These are phyloP conservation scores for Blastocystis sp. DNA, from an alignment of 352 stramenopile genomes.

Conservation along the genomic window DNA sequence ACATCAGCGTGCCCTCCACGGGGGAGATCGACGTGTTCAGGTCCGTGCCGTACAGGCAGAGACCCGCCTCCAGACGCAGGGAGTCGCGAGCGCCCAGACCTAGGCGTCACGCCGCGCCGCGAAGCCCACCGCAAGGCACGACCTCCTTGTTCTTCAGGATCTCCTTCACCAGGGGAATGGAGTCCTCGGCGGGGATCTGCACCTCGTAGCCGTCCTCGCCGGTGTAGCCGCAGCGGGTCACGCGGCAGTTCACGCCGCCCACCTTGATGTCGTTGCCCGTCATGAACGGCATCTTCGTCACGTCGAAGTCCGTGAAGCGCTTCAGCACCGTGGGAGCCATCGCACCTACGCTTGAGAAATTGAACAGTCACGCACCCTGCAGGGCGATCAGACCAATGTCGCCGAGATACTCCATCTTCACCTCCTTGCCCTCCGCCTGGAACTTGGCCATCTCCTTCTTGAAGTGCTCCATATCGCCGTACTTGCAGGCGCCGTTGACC, in stretches of 20 bases:
- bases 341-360: slow-evolving; percentile 69
- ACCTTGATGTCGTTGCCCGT: slow-evolving; percentile 79
- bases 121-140: slow-evolving; percentile 72
- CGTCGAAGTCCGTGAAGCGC: slow-evolving; percentile 79
- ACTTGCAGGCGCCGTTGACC: slow-evolving; percentile 94
- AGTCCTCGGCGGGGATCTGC: slow-evolving; percentile 76
- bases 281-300: slow-evolving; percentile 92
- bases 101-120: slow-evolving; percentile 69
- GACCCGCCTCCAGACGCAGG: slow-evolving; percentile 90
- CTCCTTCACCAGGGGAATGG: slow-evolving; percentile 74
- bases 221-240: slow-evolving; percentile 95
- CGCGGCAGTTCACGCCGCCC: slow-evolving; percentile 77
- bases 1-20: slow-evolving; percentile 87
- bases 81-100: slow-evolving; percentile 92
- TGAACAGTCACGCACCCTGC: slow-evolving; percentile 76
- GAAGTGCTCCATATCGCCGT: slow-evolving; percentile 85
- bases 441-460: slow-evolving; percentile 69
- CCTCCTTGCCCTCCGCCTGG: slow-evolving; percentile 66
- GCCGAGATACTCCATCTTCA: slow-evolving; percentile 71
- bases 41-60: slow-evolving; percentile 97
- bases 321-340: slow-evolving; percentile 82
- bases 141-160: slow-evolving; percentile 72
- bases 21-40: slow-evolving; percentile 90
- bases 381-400: slow-evolving; percentile 89
- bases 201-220: slow-evolving; percentile 98